Evolutionary conservation across 1,284 basidiomycete species (phyloP).

Genomic region (Cryptococcus sp.): DNA sequence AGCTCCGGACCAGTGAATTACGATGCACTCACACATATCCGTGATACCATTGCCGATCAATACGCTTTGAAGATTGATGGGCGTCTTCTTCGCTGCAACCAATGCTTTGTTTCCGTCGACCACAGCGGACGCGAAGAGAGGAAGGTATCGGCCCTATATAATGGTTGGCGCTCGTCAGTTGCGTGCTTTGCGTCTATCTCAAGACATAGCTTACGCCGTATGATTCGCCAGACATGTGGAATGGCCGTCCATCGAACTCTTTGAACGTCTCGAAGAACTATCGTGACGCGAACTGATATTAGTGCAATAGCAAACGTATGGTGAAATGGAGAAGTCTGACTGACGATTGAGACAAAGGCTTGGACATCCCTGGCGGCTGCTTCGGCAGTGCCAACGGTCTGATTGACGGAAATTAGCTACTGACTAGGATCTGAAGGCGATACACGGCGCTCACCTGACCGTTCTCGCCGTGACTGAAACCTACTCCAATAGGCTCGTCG

Average conservation of each 20-base stretch:
- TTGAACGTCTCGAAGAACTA: slow-evolving; percentile 70
- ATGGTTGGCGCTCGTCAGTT: slow-evolving; percentile 31
- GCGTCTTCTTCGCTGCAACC: slow-evolving; percentile 62
- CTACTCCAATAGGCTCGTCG: slow-evolving; percentile 62
- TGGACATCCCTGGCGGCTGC: slow-evolving; percentile 70
- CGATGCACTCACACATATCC: slow-evolving; percentile 40
- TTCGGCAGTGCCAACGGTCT: slow-evolving; percentile 65
- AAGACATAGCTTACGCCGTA: slow-evolving; percentile 37
- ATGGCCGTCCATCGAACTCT: slow-evolving; percentile 63
- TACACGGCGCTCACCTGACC: slow-evolving; percentile 51
- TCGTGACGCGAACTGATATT: slow-evolving; percentile 1
- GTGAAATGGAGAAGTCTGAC: slow-evolving; percentile 4
- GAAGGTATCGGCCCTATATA: slow-evolving; percentile 74
- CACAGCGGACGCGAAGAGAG: slow-evolving; percentile 75
- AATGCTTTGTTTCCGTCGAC: slow-evolving; percentile 73
- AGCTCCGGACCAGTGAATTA: neutral
- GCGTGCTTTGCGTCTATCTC: neutral
- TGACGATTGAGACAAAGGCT: slow-evolving; percentile 65
- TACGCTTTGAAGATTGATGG: slow-evolving; percentile 74
- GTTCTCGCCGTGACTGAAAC: slow-evolving; percentile 67
- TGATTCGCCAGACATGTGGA: slow-evolving; percentile 69
- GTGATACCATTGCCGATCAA: slow-evolving; percentile 71
- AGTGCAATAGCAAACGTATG: too few relatives aligned
- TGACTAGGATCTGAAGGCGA: neutral
- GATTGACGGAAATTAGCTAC: slow-evolving; percentile 24